phyloP scores from a whole-genome alignment of 805 yeast species.

The Hanseniaspora lachancei region DNA sequence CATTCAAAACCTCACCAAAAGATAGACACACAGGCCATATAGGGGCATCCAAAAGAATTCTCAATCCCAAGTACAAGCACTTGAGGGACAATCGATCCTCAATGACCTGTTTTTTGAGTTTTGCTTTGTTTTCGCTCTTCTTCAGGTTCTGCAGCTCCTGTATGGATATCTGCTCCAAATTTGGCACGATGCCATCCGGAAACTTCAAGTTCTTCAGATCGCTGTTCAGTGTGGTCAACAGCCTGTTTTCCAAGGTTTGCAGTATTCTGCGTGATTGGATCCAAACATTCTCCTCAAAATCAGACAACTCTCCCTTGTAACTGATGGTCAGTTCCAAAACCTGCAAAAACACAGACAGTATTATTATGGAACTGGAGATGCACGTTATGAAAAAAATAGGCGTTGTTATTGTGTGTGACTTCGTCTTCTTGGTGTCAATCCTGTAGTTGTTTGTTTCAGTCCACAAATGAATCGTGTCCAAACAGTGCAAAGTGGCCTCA shows the following conservation, averaged over 20 bases:
- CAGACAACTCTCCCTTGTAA: slow-evolving; percentile 25
- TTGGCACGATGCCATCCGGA: slow-evolving; percentile 37
- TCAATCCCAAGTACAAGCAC: slow-evolving; percentile 54
- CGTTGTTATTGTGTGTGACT: slow-evolving; percentile 53
- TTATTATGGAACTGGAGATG: slow-evolving; percentile 46
- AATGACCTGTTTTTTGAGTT: slow-evolving; percentile 35
- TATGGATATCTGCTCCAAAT: slow-evolving; percentile 12
- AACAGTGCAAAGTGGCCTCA: slow-evolving; percentile 46
- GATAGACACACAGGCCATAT: slow-evolving; percentile 73
- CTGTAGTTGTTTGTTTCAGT: slow-evolving; percentile 53
- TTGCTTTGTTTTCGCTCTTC: slow-evolving; percentile 31
- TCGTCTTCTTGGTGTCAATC: slow-evolving; percentile 37
- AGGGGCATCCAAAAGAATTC: slow-evolving; percentile 72
- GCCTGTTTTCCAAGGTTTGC: slow-evolving; percentile 45
- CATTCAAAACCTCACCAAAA: slow-evolving; percentile 43
- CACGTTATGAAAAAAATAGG: slow-evolving; percentile 67
- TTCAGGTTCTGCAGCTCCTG: slow-evolving; percentile 40
- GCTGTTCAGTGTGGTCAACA: slow-evolving; percentile 19
- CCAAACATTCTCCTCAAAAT: slow-evolving; percentile 51
- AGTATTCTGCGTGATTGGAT: slow-evolving; percentile 47
- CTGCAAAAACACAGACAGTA: slow-evolving; percentile 50
- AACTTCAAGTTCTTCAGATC: slow-evolving; percentile 18
- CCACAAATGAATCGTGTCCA: slow-evolving; percentile 57
- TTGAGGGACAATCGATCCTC: slow-evolving; percentile 42
- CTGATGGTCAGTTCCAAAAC: slow-evolving; percentile 39